A percentile compares a stretch with the other conserved stretches of the same genome.
Conservation (phyloP, 768 basidiomycete genomes). For the Psilocybe sp. region DNA sequence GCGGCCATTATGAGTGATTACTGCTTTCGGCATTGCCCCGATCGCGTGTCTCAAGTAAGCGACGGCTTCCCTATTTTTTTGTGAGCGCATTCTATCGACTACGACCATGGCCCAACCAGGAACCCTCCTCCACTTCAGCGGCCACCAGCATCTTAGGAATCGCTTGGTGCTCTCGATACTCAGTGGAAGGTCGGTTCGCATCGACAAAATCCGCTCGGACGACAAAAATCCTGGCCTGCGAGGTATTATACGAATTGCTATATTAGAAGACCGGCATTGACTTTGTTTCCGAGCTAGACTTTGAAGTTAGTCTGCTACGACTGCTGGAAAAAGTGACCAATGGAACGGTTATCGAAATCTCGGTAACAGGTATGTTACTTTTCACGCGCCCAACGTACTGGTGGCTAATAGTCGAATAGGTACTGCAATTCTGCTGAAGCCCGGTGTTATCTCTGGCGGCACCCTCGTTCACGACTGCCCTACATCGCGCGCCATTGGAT, state of each 20-base stretch:
- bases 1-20: background rate
- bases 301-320: slow-evolving; percentile 86
- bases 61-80: slow-evolving; percentile 4
- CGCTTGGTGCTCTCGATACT: slow-evolving; percentile 88
- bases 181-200: slow-evolving; percentile 79
- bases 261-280: slow-evolving; percentile 1
- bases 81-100: slow-evolving; percentile 4
- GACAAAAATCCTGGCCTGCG: slow-evolving; percentile 95
- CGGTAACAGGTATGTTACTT: slow-evolving; percentile 72
- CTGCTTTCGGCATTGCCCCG: slow-evolving; percentile 8
- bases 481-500: slow-evolving; percentile 84
- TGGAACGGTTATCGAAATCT: slow-evolving; percentile 93
- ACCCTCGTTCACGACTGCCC: slow-evolving; percentile 83
- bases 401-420: slow-evolving; percentile 41
- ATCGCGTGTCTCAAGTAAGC: slow-evolving; percentile 20
- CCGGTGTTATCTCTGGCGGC: slow-evolving; percentile 89
- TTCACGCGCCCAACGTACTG: background rate
- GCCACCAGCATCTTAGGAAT: slow-evolving; percentile 80
- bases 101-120: slow-evolving; percentile 39
- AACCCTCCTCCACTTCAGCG: slow-evolving; percentile 59
- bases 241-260: slow-evolving; percentile 43
- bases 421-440: slow-evolving; percentile 88
- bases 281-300: slow-evolving; percentile 50
- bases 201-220: slow-evolving; percentile 85
- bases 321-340: slow-evolving; percentile 90